Percentiles rank a stretch among this genome's conserved stretches.
These are phyloP conservation scores for Saxispiralis lemnorum DNA, from an alignment of 495 filamentous ascomycete species.

Conservation along the genomic window DNA sequence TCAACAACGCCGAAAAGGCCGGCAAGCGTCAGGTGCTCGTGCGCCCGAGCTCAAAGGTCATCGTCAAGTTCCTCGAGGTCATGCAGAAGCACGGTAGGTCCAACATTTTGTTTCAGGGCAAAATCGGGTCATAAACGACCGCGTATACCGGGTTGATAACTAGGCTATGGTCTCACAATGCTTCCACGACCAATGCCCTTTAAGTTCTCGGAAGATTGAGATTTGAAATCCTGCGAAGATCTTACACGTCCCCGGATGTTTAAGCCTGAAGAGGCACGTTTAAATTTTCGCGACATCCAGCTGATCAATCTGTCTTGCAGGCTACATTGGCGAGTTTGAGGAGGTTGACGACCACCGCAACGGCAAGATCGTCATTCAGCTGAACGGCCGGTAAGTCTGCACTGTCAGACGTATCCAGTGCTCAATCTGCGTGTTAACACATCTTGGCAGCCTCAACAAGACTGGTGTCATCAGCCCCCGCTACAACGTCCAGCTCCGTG, in stretches of 20 bases:
- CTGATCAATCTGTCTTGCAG: conserved; percentile 42
- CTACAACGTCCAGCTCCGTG: conserved; percentile 93
- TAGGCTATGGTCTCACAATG: conserved; percentile 71
- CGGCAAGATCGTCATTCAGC: conserved; percentile 94
- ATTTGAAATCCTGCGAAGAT: conserved; percentile 49
- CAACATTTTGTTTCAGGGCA: conserved; percentile 6
- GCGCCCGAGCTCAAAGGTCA: conserved; percentile 94
- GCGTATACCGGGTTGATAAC: conserved; percentile 84
- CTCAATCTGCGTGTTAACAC: conserved; percentile 1
- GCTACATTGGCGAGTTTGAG: conserved; percentile 99
- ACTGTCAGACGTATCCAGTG: neutral
- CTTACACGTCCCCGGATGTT: conserved; percentile 80
- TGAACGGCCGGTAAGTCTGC: conserved; percentile 49
- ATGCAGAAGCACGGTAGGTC: conserved; percentile 98
- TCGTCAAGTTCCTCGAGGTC: conserved; percentile 93
- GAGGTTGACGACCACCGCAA: conserved; percentile 98
- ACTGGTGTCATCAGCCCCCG: conserved; percentile 95
- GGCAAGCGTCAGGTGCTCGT: conserved; percentile 97
- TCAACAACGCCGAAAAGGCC: conserved; percentile 99
- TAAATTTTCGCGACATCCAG: conserved; percentile 65
- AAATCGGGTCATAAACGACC: neutral
- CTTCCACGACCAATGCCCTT: conserved; percentile 82
- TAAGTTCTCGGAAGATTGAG: conserved; percentile 93
- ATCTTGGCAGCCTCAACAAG: conserved; percentile 65
- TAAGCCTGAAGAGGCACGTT: conserved; percentile 61